Evolutionary conservation across 129 eudicot species (phyloP).

Genomic region (Smallanthus sonchifolius): DNA sequence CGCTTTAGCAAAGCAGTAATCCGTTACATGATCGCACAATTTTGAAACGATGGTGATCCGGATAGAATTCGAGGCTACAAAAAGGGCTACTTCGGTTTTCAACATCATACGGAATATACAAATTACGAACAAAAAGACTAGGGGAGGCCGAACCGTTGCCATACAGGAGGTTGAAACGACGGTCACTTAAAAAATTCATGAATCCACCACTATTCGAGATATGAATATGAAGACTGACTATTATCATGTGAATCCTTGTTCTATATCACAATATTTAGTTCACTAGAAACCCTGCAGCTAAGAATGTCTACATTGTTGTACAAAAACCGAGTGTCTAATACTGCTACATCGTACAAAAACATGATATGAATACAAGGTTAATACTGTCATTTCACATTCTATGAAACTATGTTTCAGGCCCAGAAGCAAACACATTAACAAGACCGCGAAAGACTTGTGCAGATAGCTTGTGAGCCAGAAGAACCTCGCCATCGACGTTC

Average conservation of each 20-base stretch:
- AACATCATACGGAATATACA: conserved; percentile 1
- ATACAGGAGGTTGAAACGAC: neutral
- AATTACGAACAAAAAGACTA: neutral
- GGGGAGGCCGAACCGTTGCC: neutral
- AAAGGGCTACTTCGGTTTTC: neutral
- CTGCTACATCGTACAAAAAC: neutral
- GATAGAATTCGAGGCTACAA: neutral
- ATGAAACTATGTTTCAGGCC: conserved; percentile 52
- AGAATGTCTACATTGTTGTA: neutral
- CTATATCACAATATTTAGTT: too few relatives aligned
- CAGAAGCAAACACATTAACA: conserved; percentile 75
- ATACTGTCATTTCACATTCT: neutral
- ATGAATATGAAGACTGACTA: too few relatives aligned
- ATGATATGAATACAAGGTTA: neutral
- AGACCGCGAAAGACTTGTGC: conserved; percentile 85
- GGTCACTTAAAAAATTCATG: neutral
- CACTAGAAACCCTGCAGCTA: neutral
- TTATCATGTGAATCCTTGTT: too few relatives aligned
- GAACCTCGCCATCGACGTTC: conserved; percentile 94
- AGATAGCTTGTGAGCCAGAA: conserved; percentile 68
- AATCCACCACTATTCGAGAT: too few relatives aligned
- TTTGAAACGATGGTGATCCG: neutral
- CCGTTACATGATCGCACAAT: conserved; percentile 10
- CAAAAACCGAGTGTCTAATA: neutral
- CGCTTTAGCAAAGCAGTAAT: conserved; percentile 6